Base-by-base conservation (phyloP, 2,329 filamentous ascomycete species). In the Oidium heveae region DNA sequence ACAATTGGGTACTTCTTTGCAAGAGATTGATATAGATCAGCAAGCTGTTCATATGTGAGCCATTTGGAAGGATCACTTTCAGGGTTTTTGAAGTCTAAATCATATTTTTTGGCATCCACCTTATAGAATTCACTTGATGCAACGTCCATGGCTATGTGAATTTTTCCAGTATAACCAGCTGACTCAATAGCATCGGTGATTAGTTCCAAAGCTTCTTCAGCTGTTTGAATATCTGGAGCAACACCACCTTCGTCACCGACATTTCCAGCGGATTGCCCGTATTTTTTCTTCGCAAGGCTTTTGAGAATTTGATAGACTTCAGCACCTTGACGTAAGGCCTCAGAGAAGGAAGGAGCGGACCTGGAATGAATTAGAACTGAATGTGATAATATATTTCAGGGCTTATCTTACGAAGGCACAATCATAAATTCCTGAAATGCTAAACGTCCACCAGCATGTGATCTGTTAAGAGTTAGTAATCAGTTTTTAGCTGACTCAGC, bases 31-130 rank as follows among this genome's bases (percentile, higher is more conserved):
- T 98, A 96, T 65, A 93, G 74, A 66, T 83, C 80, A 68, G 91
- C 89, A 59, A 98, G 84, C 75, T 98, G 76, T 77, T 96, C 86
- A 73, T 96, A 96, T 63, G 86, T 94, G 76, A 98, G 76, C 91
- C 91, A 96, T 80, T 98, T 96, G 76, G 72, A 77, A 68, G 81
- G 77, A 75, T 98, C 91, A 70, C 84, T 91, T 60, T 96, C 83
- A 66, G 91, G 89, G 81, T 98, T 98, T 86, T 98, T 96, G 86
- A 96, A 98, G 82, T 96, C 91, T 61, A 98, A 79, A 69, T 98
- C 91, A 79, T 98, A 98, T 79, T 96, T 96, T 84, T 96, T 95
- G 69, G 74, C 89, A 54, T 91, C 86, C 66, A 75, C 71, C 76
- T 96, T 96, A 84, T 98, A 98, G 79, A 98, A 98, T 72, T 98